Percentiles rank a stretch among this genome's conserved stretches.
Evolutionary conservation across 176 grass and related monocot genomes (phyloP).

Genomic region (Cocos nucifera): DNA sequence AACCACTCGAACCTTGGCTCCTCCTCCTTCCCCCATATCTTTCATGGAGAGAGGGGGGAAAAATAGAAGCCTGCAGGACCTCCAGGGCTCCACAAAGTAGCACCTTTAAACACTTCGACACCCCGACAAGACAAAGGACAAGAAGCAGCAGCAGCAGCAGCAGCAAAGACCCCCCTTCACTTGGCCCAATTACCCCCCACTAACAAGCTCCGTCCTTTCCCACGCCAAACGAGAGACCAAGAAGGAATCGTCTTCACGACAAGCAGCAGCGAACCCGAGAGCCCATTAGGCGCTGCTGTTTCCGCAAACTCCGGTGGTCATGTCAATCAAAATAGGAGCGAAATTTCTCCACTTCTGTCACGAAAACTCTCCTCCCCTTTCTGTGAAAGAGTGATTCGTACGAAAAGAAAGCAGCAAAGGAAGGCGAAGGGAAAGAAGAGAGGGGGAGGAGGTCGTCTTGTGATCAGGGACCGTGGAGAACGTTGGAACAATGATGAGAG

Average conservation of each 20-base stretch:
- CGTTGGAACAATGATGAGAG: slow-evolving; percentile 11
- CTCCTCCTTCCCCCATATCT: slow-evolving; percentile 19
- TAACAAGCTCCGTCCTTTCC: not conserved
- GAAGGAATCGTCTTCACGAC: not conserved
- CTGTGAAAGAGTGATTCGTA: slow-evolving; percentile 19
- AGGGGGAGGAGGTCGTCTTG: not conserved
- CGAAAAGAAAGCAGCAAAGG: slow-evolving; percentile 9
- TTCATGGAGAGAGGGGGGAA: too few species aligned
- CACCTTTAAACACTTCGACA: too few species aligned
- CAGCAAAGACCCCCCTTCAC: not conserved
- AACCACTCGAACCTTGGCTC: slow-evolving; percentile 63
- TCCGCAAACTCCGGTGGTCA: too few species aligned
- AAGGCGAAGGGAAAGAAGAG: not conserved
- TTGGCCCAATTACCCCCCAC: not conserved
- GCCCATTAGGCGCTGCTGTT: too few species aligned
- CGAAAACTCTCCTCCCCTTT: not conserved
- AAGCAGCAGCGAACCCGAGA: not conserved
- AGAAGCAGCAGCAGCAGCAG: too few species aligned
- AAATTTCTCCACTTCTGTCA: too few species aligned
- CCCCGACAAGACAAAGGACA: too few species aligned
- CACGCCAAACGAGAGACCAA: slow-evolving; percentile 2
- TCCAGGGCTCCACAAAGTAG: too few species aligned
- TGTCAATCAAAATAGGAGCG: too few species aligned
- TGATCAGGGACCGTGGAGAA: slow-evolving; percentile 12
- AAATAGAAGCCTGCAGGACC: too few species aligned